phyloP scores from a whole-genome alignment of 2,329 filamentous ascomycete species.

The Trichoderma polysporum region DNA sequence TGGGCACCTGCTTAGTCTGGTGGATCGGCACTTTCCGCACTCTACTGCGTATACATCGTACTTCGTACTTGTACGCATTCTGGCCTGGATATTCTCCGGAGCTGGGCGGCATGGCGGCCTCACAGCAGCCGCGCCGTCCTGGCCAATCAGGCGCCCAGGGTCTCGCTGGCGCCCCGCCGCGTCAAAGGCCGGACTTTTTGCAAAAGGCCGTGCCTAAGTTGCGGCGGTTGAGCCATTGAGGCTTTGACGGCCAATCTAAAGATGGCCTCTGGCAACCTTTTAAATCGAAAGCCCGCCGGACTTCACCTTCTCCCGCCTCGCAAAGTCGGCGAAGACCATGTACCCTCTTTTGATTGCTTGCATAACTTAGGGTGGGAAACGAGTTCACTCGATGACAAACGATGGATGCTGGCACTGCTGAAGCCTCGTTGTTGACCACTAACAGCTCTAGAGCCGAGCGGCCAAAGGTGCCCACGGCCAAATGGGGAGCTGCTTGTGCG shows the following conservation, averaged over 20 bases:
- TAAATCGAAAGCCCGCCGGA: constrained; percentile 24
- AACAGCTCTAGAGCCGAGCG: constrained; percentile 23
- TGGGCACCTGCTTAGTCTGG: background rate
- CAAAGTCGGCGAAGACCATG: constrained; percentile 2
- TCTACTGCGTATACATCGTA: too few species aligned
- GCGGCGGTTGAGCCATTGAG: constrained; percentile 3
- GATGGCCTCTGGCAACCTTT: background rate
- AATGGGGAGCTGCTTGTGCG: constrained; percentile 52
- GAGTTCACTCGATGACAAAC: background rate
- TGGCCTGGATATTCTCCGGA: constrained; percentile 3
- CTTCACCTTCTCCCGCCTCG: constrained; percentile 11
- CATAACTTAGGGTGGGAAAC: constrained; percentile 4
- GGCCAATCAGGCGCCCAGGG: background rate
- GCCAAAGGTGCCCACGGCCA: constrained; percentile 38
- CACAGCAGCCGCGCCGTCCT: background rate
- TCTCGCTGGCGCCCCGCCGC: background rate
- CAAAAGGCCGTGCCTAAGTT: constrained; percentile 20
- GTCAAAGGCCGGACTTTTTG: constrained; percentile 20
- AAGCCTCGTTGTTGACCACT: background rate
- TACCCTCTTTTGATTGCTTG: constrained; percentile 18
- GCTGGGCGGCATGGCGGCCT: constrained; percentile 7
- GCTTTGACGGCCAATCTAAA: background rate
- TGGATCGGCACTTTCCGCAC: too few species aligned
- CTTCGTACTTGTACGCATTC: background rate
- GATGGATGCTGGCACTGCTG: constrained; percentile 2